phyloP scores from a whole-genome alignment of 1,284 basidiomycete genomes.

The Rhodotorula glutinis region DNA sequence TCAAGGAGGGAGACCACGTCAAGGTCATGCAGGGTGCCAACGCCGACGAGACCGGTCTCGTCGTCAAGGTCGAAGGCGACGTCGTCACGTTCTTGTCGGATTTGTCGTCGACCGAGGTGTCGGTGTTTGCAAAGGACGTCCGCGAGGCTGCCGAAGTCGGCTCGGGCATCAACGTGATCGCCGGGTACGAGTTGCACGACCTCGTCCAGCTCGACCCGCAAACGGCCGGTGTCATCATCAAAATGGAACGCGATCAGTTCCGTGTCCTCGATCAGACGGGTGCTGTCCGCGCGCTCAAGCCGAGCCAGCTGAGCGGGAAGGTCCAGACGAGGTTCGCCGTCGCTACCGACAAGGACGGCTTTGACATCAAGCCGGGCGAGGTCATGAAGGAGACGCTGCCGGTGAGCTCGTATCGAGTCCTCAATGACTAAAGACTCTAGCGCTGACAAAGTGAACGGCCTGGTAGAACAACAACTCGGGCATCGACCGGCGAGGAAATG shows the following conservation, averaged over 20 bases:
- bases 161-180: constrained; percentile 79
- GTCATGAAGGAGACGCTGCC: constrained; percentile 84
- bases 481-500: constrained; percentile 81
- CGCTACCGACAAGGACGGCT: constrained; percentile 83
- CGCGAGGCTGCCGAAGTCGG: constrained; percentile 96
- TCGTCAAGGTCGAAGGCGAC: constrained; percentile 72
- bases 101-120: constrained; percentile 92
- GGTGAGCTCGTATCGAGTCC: constrained; percentile 27
- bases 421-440: background rate
- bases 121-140: constrained; percentile 95
- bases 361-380: constrained; percentile 72
- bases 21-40: constrained; percentile 97
- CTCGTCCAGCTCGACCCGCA: constrained; percentile 93
- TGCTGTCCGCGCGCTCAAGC: constrained; percentile 80
- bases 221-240: constrained; percentile 95
- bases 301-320: constrained; percentile 86
- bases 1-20: constrained; percentile 96
- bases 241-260: constrained; percentile 92
- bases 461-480: constrained; percentile 24
- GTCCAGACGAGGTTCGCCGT: constrained; percentile 79
- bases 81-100: constrained; percentile 97
- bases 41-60: constrained; percentile 90
- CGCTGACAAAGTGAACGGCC: background rate
- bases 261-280: constrained; percentile 93
- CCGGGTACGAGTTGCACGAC: constrained; percentile 93